Evolutionary conservation across 495 filamentous ascomycete genomes (phyloP).

Genomic region (Trypethelium eluteriae): DNA sequence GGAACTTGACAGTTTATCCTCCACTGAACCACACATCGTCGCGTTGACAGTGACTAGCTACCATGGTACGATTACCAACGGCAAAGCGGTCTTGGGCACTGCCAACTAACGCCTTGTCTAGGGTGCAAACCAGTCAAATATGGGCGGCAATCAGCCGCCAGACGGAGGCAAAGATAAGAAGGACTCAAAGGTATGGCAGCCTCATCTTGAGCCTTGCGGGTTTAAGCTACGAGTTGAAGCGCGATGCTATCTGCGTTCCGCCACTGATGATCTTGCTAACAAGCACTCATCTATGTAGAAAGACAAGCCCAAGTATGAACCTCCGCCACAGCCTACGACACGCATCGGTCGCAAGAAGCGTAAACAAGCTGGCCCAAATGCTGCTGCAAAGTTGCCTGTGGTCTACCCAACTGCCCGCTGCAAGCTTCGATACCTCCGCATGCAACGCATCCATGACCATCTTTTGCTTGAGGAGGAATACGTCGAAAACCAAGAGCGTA

Average conservation of each 20-base stretch:
- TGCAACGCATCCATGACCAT: slow-evolving; percentile 98
- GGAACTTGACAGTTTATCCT: background rate
- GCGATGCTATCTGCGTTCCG: slow-evolving; percentile 6
- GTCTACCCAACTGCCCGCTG: slow-evolving; percentile 93
- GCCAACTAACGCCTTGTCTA: slow-evolving; percentile 29
- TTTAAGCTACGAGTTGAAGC: slow-evolving; percentile 2
- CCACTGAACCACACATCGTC: background rate
- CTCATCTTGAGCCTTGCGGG: background rate
- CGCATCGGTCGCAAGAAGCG: slow-evolving; percentile 98
- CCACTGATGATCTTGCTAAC: slow-evolving; percentile 10
- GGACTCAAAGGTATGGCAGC: slow-evolving; percentile 75
- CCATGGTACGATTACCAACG: background rate
- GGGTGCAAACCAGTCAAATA: slow-evolving; percentile 84
- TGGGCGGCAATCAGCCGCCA: slow-evolving; percentile 55
- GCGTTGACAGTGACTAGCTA: background rate
- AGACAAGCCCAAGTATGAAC: slow-evolving; percentile 99
- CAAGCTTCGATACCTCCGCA: slow-evolving; percentile 91
- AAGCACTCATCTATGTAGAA: slow-evolving; percentile 51
- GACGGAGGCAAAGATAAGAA: slow-evolving; percentile 77
- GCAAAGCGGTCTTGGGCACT: background rate
- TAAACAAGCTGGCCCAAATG: slow-evolving; percentile 82
- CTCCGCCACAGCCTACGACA: slow-evolving; percentile 91
- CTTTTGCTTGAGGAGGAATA: slow-evolving; percentile 95
- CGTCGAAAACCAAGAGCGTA: slow-evolving; percentile 93
- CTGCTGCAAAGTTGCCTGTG: slow-evolving; percentile 85